Conservation (phyloP, 108 stramenopile genomes). For the Pseudonitzschia delicatissima region DNA sequence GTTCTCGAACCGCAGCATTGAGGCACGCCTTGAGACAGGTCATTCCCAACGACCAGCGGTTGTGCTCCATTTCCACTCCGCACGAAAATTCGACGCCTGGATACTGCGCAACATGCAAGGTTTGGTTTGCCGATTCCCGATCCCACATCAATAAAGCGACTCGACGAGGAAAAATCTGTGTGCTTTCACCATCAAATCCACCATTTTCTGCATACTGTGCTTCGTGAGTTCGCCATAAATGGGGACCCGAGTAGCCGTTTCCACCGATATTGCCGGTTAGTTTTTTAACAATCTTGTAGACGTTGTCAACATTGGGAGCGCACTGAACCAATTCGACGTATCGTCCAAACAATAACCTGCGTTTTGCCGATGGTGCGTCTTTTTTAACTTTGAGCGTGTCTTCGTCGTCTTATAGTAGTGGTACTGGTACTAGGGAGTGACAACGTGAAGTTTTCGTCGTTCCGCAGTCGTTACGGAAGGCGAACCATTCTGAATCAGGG, state of each 20-base stretch:
- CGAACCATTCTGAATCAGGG: not conserved
- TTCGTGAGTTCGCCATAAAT: constrained; percentile 95
- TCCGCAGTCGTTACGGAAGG: not conserved
- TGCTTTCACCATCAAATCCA: constrained; percentile 78
- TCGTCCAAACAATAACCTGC: constrained; percentile 41
- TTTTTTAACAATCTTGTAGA: constrained; percentile 66
- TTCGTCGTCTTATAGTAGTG: not conserved
- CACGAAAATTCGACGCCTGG: constrained; percentile 84
- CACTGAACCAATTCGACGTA: constrained; percentile 33
- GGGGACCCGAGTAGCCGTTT: constrained; percentile 80
- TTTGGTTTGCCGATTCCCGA: constrained; percentile 97
- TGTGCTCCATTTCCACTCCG: constrained; percentile 90
- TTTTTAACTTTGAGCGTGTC: not conserved
- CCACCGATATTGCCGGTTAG: constrained; percentile 89
- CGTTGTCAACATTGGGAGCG: constrained; percentile 42
- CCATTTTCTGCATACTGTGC: constrained; percentile 89
- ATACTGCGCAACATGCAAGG: constrained; percentile 90
- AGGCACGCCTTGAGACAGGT: constrained; percentile 63
- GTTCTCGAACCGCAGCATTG: constrained; percentile 27
- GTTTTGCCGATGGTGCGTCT: constrained; percentile 30
- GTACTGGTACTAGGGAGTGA: not conserved
- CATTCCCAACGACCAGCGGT: constrained; percentile 82
- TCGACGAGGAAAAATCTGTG: constrained; percentile 59
- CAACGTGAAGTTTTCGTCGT: not conserved
- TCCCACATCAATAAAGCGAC: constrained; percentile 96